Evolutionary conservation across 257 asterid genomes (phyloP), one percentile per base, ranked within the genome.

Genomic region (Solanum sparsipilum): DNA sequence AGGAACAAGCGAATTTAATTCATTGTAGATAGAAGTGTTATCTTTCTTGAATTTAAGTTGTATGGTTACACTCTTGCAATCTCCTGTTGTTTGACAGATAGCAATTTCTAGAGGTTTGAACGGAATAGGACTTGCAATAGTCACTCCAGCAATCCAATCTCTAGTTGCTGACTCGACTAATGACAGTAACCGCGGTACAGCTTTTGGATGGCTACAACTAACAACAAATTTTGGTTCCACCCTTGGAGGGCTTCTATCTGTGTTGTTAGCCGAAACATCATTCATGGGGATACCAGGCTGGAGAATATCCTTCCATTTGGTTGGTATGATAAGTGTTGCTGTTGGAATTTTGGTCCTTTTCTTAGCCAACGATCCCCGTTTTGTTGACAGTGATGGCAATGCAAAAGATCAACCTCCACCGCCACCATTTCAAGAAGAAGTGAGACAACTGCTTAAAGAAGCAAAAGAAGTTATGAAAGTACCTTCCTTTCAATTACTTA

Each of bases 81-180:
- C 83, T 87, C 63, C 2, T 46, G 85, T 18, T 48, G 35, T 81
- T 81, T 68, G 76, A 36, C 86, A 95, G 98, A 93, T 95, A 71
- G 99, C 99, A 68, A 93, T 96, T 82, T 94, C 96, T 7, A 91
- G 99, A 91, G 99, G 98, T 29, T 87, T 96, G 21, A 96, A 96
- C 20, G 99, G 99, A 35, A 91, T 96, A 6, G 98, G 98, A 13
- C 98, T 96, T 27, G 98, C 98, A 83, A 92, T 96, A 39, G 98
- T 96, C 38, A 91, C 93, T 5, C 99, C 99, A 13, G 98, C 98
- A 35, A 93, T 96, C 70, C 95, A 91, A 79, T 94, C 99, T 60
- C 96, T 96, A 5, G 96, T 96, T 11, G 99, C 99, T 1, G 99
- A 96, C 85, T 94, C 96, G n/a, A 95, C 96, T 48, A 94, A 93